Evolutionary conservation across 306 rosid genomes (phyloP).

Genomic region (Inga oerstediana): DNA sequence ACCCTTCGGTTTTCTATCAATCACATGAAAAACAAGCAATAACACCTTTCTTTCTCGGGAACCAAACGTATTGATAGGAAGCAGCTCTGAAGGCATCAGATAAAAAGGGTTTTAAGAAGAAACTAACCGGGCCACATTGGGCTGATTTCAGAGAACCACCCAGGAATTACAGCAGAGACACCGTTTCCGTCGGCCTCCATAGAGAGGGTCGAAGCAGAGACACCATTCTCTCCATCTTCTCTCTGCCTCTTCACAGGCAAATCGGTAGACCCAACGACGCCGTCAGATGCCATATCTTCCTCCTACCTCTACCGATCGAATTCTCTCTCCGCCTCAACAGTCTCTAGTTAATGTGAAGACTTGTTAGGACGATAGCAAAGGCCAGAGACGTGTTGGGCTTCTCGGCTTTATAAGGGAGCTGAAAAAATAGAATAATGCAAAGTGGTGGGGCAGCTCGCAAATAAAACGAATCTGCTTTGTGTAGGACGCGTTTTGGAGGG

Average conservation of each 20-base stretch:
- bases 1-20: conserved; percentile 7
- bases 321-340: background rate
- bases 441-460: conserved; percentile 30
- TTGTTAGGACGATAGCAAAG: background rate
- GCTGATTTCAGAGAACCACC: conserved; percentile 99
- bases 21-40: conserved; percentile 1
- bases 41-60: conserved; percentile 15
- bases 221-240: conserved; percentile 61
- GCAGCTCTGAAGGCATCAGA: background rate
- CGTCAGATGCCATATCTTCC: conserved; percentile 57
- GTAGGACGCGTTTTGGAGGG: conserved; percentile 26
- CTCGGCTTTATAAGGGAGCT: conserved; percentile 30
- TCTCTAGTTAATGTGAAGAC: background rate
- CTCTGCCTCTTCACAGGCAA: conserved; percentile 62
- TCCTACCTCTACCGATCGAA: background rate
- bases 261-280: conserved; percentile 41
- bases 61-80: conserved; percentile 26
- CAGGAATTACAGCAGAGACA: conserved; percentile 76
- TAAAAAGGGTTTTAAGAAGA: conserved; percentile 21
- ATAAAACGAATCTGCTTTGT: conserved; percentile 47
- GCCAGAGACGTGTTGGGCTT: conserved; percentile 25
- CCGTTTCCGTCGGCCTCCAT: conserved; percentile 46
- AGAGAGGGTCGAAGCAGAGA: conserved; percentile 37
- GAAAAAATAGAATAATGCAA: conserved; percentile 35
- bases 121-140: conserved; percentile 99